Percentiles rank a stretch among this genome's conserved stretches.
Evolutionary conservation across 768 basidiomycete species (phyloP).

Genomic region (Cystofilobasidium capitatum): DNA sequence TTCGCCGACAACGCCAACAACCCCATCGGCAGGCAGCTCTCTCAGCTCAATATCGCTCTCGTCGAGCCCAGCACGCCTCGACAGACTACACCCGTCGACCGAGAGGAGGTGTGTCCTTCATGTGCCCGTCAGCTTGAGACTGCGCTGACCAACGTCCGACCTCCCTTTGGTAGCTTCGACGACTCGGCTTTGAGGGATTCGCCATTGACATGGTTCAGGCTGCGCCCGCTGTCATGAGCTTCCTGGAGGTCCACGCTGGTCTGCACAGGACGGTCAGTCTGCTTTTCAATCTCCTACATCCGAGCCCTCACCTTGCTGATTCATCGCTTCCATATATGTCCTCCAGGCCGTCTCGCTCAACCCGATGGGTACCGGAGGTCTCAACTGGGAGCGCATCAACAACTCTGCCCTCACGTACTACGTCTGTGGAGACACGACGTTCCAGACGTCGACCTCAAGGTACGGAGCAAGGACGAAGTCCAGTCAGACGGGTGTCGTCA

Average conservation of each 20-base stretch:
- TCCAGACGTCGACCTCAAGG: constrained; percentile 14
- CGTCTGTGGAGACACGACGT: constrained; percentile 18
- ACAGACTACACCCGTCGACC: constrained; percentile 2
- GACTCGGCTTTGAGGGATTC: constrained; percentile 66
- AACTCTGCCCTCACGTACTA: constrained; percentile 5
- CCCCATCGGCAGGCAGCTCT: constrained; percentile 8
- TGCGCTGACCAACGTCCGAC: neutral
- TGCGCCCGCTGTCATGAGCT: constrained; percentile 64
- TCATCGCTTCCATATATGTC: neutral
- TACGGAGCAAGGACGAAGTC: constrained; percentile 23
- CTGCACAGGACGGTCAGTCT: constrained; percentile 59
- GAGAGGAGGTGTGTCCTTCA: constrained; percentile 14
- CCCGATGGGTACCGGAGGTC: constrained; percentile 7
- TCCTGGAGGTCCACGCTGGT: constrained; percentile 52
- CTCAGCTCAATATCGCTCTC: constrained; percentile 18
- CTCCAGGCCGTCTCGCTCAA: constrained; percentile 14
- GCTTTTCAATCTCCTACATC: neutral
- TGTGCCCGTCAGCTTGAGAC: neutral
- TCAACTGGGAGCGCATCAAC: constrained; percentile 12
- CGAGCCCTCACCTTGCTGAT: neutral
- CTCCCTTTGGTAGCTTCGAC: constrained; percentile 47
- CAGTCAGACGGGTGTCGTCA: constrained; percentile 4
- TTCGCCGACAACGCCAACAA: constrained; percentile 46
- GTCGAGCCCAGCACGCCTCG: constrained; percentile 9
- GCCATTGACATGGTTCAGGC: constrained; percentile 71